Percentiles rank a stretch among this genome's conserved stretches.
Conservation (phyloP, 805 yeast genomes). For the Saturnispora zaruensis region DNA sequence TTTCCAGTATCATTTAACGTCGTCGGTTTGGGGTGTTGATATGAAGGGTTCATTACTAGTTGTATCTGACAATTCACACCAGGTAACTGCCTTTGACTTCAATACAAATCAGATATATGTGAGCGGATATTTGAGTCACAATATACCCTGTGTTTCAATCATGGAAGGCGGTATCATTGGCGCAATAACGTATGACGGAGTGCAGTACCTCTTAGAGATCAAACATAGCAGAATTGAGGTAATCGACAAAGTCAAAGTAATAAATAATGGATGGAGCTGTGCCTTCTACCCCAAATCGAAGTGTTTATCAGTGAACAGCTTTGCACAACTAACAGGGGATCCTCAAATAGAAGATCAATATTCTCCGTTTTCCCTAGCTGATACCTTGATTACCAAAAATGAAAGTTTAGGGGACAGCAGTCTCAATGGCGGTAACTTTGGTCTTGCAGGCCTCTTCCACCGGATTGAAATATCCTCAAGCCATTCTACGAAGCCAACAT, state of each 20-base stretch:
- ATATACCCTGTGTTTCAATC: slow-evolving; percentile 38
- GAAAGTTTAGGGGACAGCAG: not conserved
- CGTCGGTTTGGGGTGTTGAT: slow-evolving; percentile 53
- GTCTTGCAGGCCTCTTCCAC: slow-evolving; percentile 5
- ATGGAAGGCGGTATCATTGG: not conserved
- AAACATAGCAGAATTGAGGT: not conserved
- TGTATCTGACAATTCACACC: slow-evolving; percentile 47
- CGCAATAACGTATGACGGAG: slow-evolving; percentile 5
- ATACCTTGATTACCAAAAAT: slow-evolving; percentile 2
- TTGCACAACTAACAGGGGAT: slow-evolving; percentile 4
- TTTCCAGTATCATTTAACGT: not conserved
- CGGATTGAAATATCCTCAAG: not conserved
- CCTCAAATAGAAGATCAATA: not conserved
- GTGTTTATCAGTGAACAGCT: slow-evolving; percentile 1
- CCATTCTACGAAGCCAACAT: not conserved
- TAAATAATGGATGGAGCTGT: slow-evolving; percentile 6
- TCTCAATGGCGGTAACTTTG: not conserved
- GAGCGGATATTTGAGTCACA: slow-evolving; percentile 40
- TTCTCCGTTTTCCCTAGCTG: not conserved
- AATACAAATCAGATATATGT: not conserved
- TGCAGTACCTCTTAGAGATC: slow-evolving; percentile 7
- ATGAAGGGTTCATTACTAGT: slow-evolving; percentile 33
- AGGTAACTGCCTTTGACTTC: slow-evolving; percentile 32
- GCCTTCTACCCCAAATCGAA: slow-evolving; percentile 1
- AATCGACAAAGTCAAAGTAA: not conserved